Percentiles rank a stretch among this genome's conserved stretches.
These are phyloP conservation scores for Penicillium sp. DNA, from an alignment of 2,329 filamentous ascomycete species.

Conservation along the genomic window DNA sequence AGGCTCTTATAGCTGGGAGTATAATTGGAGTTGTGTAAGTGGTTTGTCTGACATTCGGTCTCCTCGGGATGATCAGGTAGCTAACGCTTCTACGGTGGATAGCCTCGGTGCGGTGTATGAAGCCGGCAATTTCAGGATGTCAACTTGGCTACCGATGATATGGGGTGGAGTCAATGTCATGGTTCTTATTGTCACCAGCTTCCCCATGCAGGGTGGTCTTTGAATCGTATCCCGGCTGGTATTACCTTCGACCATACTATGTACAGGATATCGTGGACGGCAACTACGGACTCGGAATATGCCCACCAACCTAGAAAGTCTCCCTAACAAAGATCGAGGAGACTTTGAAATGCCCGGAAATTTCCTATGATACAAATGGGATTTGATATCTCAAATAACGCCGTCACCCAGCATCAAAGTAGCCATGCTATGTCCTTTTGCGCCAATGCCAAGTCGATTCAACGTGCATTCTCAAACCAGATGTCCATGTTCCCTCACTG, in stretches of 20 bases:
- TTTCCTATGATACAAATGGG: conserved; percentile 18
- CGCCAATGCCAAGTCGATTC: conserved; percentile 17
- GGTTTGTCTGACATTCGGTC: neutral
- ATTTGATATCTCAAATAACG: conserved; percentile 15
- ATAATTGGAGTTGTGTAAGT: conserved; percentile 76
- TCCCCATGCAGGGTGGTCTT: conserved; percentile 86
- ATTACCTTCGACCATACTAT: neutral
- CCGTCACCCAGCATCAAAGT: conserved; percentile 11
- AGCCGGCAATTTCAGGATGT: conserved; percentile 82
- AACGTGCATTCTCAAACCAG: conserved; percentile 6
- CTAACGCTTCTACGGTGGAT: conserved; percentile 5
- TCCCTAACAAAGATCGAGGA: neutral
- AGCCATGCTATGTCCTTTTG: conserved; percentile 19
- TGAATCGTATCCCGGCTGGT: conserved; percentile 42
- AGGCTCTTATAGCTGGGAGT: conserved; percentile 76
- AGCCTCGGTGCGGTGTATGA: conserved; percentile 78
- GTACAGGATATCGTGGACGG: neutral
- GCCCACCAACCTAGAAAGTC: neutral
- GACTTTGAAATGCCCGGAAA: conserved; percentile 2
- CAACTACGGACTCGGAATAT: neutral
- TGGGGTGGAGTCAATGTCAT: conserved; percentile 85
- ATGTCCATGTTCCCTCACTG: conserved; percentile 31
- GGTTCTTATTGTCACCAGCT: conserved; percentile 79
- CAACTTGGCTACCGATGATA: conserved; percentile 87
- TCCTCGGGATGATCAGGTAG: neutral